phyloP scores from a whole-genome alignment of 306 rosid species.

The Lagenaria siceraria region DNA sequence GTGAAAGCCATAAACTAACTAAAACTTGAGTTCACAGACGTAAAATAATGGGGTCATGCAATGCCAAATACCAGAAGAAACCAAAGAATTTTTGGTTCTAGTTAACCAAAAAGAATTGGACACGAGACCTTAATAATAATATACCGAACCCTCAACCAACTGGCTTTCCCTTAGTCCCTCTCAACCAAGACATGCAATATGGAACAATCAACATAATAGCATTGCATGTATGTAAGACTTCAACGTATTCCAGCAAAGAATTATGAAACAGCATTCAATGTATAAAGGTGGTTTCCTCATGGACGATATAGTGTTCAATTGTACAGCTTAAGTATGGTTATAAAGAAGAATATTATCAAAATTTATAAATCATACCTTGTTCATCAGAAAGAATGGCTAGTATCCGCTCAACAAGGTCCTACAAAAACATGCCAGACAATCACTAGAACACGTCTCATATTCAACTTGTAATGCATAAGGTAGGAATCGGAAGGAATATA shows the following conservation, averaged over 20 bases:
- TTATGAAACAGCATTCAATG: neutral
- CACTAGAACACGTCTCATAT: neutral
- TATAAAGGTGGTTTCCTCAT: neutral
- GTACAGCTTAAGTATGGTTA: neutral
- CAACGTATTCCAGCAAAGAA: neutral
- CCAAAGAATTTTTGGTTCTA: neutral
- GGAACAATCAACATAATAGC: neutral
- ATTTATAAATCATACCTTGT: slow-evolving; percentile 41
- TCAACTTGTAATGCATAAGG: neutral
- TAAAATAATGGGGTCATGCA: neutral
- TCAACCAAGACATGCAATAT: neutral
- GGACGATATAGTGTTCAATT: neutral
- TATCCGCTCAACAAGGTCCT: slow-evolving; percentile 91
- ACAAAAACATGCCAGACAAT: slow-evolving; percentile 19
- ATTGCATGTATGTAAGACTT: neutral
- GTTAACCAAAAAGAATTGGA: neutral
- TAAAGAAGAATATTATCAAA: neutral
- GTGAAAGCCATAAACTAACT: neutral
- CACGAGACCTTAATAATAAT: neutral
- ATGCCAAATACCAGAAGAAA: neutral
- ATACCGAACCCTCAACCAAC: neutral
- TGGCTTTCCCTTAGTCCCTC: neutral
- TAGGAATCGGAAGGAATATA: slow-evolving; percentile 6
- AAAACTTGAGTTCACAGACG: neutral
- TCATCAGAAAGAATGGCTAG: slow-evolving; percentile 64